Base-by-base conservation (phyloP, 1,139 yeast species). In the Magnusiomyces paraingens region DNA sequence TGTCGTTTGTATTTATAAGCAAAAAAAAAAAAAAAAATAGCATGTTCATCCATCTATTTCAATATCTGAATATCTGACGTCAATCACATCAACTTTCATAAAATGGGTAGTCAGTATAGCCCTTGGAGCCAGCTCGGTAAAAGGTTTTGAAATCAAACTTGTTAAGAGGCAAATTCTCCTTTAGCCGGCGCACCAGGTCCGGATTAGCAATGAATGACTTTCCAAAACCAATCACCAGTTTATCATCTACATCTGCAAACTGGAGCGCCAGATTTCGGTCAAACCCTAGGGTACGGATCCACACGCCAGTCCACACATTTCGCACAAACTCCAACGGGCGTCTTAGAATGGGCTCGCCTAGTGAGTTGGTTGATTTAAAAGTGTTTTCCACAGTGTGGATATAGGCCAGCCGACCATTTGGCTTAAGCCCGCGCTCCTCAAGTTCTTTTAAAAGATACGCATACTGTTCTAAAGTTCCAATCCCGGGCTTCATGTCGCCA, bases 361-460 rank as follows among this genome's bases (percentile, higher is more conserved):
- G n/a, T 5, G 40, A 36, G 17, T 36, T 36, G 3, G n/a, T n/a
- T 14, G 17, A 8, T n/a, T 36, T 11, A 14, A 14, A 12, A 36
- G n/a, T 36, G 47, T 22, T 22, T 45, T 82, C 86, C 22, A 80
- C 78, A 44, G 79, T 52, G 52, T 80, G 80, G 15, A 82, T 55
- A 64, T 74, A 82, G 2, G 84, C 83, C 26, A 78, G 59, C 21
- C 58, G 54, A 8, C 32, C 32, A 32, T 63, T 65, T 17, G 64
- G 65, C 2, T 61, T 65, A 26, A 59, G 55, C 3, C 60, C 67
- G 11, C 66, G 63, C 47, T 57, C 57, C 53, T 68, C 67, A 5
- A 71, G 62, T 59, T 70, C 64, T 4, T 55, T 52, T 17, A 64
- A 44, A 17, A 71, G 52, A 55, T 70, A 66, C 15, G 64, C 52